phyloP scores from a whole-genome alignment of 805 yeast species.

The Lipomyces lipofer region DNA sequence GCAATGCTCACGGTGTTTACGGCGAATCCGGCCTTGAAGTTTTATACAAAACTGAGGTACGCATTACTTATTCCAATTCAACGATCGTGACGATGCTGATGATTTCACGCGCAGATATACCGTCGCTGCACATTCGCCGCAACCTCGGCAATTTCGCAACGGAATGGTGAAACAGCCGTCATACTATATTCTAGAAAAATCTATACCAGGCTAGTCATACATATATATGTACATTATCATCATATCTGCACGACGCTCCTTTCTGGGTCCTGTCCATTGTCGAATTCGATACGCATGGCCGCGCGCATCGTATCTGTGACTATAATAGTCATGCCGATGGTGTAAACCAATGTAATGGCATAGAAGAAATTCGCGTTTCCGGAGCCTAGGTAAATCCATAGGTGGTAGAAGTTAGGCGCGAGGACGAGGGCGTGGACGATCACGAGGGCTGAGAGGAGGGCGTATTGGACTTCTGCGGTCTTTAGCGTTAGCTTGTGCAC shows the following conservation, averaged over 20 bases:
- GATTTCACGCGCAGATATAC: slow-evolving; percentile 1
- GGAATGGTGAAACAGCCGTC: slow-evolving; percentile 19
- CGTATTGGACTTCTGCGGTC: slow-evolving; percentile 44
- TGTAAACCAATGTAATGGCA: slow-evolving; percentile 83
- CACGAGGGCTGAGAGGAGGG: slow-evolving; percentile 52
- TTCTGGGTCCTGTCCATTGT: slow-evolving; percentile 44
- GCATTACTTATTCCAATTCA: too few species aligned
- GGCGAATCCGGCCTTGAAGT: slow-evolving; percentile 28
- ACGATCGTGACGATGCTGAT: too few species aligned
- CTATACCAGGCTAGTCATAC: neutral
- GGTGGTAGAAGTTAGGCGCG: slow-evolving; percentile 85
- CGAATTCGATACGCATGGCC: slow-evolving; percentile 65
- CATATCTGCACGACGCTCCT: slow-evolving; percentile 51
- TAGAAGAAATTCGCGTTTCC: slow-evolving; percentile 97
- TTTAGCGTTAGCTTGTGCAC: slow-evolving; percentile 21
- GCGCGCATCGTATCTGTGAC: slow-evolving; percentile 84
- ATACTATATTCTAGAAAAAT: slow-evolving; percentile 28
- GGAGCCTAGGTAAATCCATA: slow-evolving; percentile 92
- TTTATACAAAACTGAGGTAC: slow-evolving; percentile 24
- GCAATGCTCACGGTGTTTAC: slow-evolving; percentile 33
- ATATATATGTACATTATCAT: neutral
- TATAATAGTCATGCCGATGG: slow-evolving; percentile 65
- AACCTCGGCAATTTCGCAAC: slow-evolving; percentile 15
- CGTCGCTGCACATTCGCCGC: slow-evolving; percentile 20
- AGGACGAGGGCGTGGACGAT: slow-evolving; percentile 61